Conservation (phyloP, 176 grass and related monocot species). For the Rhynchospora breviuscula region DNA sequence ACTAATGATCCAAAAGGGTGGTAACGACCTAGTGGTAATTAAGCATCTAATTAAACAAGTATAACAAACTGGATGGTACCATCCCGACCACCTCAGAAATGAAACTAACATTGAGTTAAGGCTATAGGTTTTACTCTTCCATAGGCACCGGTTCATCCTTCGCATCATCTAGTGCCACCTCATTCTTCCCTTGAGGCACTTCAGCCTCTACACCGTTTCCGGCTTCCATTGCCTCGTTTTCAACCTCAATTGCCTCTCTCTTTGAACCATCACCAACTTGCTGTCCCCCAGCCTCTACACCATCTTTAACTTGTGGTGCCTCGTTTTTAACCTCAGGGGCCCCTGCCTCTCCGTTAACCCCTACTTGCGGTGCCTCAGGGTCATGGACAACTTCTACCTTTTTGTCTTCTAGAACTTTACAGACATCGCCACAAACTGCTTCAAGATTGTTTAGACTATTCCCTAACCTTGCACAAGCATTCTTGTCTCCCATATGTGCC, state of each 20-base stretch:
- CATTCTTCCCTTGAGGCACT: background rate
- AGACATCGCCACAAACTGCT: slow-evolving; percentile 39
- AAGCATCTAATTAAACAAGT: slow-evolving; percentile 4
- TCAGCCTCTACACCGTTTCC: background rate
- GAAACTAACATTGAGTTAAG: background rate
- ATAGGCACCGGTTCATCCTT: background rate
- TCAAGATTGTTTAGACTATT: slow-evolving; percentile 54
- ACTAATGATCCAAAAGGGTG: background rate
- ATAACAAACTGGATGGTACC: background rate
- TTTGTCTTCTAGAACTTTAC: slow-evolving; percentile 32
- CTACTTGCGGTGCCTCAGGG: background rate
- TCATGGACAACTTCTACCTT: slow-evolving; percentile 13
- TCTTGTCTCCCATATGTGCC: slow-evolving; percentile 52
- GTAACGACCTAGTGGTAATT: background rate
- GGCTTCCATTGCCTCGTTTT: background rate
- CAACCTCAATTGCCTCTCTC: background rate
- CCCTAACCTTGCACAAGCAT: slow-evolving; percentile 39
- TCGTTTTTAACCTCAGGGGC: background rate
- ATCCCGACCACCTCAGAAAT: background rate
- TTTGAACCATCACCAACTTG: background rate
- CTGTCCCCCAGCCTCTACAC: background rate
- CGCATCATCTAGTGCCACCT: background rate
- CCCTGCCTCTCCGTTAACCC: background rate
- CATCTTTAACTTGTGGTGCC: background rate
- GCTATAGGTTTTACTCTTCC: background rate